Percentiles rank a stretch among this genome's conserved stretches.
phyloP scores from a whole-genome alignment of 257 asterid genomes.

The Lantana camara region DNA sequence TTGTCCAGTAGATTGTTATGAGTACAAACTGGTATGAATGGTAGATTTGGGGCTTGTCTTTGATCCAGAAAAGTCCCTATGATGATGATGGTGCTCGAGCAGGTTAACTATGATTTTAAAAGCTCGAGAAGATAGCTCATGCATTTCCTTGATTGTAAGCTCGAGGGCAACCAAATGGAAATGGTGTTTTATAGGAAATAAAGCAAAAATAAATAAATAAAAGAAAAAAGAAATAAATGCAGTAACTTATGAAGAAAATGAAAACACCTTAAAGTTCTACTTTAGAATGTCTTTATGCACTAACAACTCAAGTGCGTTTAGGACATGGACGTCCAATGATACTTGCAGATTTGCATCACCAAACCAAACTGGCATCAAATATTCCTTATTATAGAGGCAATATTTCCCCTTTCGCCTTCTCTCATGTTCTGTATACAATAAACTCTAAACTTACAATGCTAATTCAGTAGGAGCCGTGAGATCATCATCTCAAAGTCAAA shows the following conservation, averaged over 20 bases:
- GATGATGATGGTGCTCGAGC: not conserved
- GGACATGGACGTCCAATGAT: not conserved
- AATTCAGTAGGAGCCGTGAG: no score
- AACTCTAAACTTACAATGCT: not conserved
- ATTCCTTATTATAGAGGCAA: not conserved
- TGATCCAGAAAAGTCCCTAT: not conserved
- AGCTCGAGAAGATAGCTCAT: not conserved
- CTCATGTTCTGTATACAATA: not conserved
- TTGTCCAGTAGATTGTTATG: not conserved
- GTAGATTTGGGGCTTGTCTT: not conserved
- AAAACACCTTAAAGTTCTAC: not conserved
- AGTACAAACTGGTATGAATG: not conserved
- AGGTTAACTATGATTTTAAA: not conserved
- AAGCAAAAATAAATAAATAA: no score
- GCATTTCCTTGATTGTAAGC: not conserved
- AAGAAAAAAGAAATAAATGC: no score
- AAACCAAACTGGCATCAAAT: not conserved
- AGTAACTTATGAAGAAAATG: not conserved
- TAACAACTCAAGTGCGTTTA: not conserved
- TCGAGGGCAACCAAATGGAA: not conserved
- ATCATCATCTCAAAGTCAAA: no score
- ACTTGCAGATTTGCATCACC: no score
- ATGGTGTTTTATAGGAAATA: not conserved
- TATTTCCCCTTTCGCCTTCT: not conserved
- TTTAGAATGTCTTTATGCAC: not conserved